Percentiles rank a stretch among this genome's conserved stretches.
Conservation (phyloP, 2,329 filamentous ascomycete genomes). For the Fusarium neocosmosporiellum region DNA sequence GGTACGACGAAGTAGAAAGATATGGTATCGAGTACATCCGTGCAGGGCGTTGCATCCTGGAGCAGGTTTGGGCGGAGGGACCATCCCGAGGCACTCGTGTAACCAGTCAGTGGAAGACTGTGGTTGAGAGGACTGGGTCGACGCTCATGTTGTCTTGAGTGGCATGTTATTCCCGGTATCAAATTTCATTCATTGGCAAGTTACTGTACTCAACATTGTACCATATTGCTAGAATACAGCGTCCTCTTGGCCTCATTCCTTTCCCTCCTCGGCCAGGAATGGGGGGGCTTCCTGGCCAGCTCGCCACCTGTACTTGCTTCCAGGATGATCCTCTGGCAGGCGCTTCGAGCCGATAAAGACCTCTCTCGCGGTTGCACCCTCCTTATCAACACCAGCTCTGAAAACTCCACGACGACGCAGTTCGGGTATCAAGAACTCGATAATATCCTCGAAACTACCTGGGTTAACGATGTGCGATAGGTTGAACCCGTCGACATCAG, state of each 20-base stretch:
- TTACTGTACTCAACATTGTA: not conserved
- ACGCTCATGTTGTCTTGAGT: not conserved
- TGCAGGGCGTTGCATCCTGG: not conserved
- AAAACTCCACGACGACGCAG: not conserved
- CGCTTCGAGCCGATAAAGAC: conserved; percentile 14
- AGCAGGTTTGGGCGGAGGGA: not conserved
- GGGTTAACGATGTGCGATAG: not conserved
- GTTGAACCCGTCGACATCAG: not conserved
- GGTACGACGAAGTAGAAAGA: not conserved
- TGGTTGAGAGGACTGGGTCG: not conserved
- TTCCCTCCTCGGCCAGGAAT: not conserved
- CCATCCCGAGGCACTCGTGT: not conserved
- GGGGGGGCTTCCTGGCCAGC: not conserved
- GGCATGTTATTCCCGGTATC: rapidly evolving
- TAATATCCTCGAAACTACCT: not conserved
- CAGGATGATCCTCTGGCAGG: conserved; percentile 2
- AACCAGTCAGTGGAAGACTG: not conserved
- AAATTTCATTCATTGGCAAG: not conserved
- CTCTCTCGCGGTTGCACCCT: conserved; percentile 1
- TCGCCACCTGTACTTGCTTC: conserved; percentile 7
- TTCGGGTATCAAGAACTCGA: not conserved
- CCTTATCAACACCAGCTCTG: not conserved
- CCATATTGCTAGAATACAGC: not conserved
- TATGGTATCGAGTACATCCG: not conserved
- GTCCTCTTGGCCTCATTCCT: not conserved